Percentiles rank a stretch among this genome's conserved stretches.
Conservation (phyloP, 345 rosid genomes). For the Salix caprea region DNA sequence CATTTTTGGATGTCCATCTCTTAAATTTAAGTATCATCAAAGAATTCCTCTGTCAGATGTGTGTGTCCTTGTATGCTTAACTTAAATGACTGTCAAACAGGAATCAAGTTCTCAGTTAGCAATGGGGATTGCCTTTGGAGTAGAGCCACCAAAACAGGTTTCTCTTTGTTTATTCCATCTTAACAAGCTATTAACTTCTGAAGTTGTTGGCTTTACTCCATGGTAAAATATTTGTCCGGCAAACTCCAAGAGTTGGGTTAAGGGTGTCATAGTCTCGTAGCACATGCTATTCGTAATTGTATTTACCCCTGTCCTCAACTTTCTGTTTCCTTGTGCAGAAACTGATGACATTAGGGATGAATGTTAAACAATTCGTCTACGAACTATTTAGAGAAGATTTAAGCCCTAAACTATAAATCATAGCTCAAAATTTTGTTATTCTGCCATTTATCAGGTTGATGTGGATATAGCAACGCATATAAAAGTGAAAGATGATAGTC, state of each 20-base stretch:
- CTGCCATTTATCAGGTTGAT: conserved; percentile 59
- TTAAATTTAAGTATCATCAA: conserved; percentile 4
- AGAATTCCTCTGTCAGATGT: not conserved
- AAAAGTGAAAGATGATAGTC: conserved; percentile 60
- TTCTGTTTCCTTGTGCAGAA: not conserved
- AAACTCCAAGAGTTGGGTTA: not conserved
- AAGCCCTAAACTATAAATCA: not conserved
- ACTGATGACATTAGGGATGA: not conserved
- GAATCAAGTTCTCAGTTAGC: conserved; percentile 97
- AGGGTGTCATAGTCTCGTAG: not conserved
- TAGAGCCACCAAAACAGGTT: conserved; percentile 70
- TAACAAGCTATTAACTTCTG: conserved; percentile 5
- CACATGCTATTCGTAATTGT: no score
- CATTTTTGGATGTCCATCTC: conserved; percentile 1
- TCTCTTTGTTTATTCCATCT: not conserved
- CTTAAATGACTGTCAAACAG: conserved; percentile 37
- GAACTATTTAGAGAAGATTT: conserved; percentile 11
- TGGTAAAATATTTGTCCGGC: not conserved
- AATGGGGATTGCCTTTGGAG: conserved; percentile 92
- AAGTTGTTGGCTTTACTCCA: conserved; percentile 8
- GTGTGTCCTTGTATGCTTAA: conserved; percentile 1
- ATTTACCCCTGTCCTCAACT: not conserved
- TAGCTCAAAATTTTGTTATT: conserved; percentile 11
- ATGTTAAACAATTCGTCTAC: not conserved
- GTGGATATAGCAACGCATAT: conserved; percentile 90